Evolutionary conservation across 2,329 filamentous ascomycete species (phyloP).

Genomic region (Fusarium anthophilum): DNA sequence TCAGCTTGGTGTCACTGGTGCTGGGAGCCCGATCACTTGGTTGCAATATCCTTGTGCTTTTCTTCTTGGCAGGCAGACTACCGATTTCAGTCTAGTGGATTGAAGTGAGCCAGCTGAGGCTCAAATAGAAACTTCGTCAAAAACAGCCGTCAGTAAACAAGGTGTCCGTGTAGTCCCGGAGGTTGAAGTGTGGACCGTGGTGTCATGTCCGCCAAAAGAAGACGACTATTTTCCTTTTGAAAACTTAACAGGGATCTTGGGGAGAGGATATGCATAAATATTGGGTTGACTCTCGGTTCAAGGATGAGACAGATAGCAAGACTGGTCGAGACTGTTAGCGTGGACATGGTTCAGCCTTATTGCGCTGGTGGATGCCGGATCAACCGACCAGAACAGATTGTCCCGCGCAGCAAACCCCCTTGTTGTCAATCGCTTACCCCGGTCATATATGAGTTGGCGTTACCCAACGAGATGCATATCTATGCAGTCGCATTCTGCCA

Average conservation of each 20-base stretch:
- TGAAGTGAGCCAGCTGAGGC: background rate
- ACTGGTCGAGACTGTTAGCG: background rate
- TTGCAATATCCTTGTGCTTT: background rate
- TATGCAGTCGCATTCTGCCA: background rate
- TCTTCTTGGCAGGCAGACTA: background rate
- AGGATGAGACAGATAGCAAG: background rate
- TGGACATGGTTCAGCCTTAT: background rate
- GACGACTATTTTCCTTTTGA: background rate
- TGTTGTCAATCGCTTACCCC: fast-evolving
- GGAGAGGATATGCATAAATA: background rate
- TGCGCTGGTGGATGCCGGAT: fast-evolving
- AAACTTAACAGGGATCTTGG: background rate
- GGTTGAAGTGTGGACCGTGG: background rate
- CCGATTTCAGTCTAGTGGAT: background rate
- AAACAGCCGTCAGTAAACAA: background rate
- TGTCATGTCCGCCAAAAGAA: background rate
- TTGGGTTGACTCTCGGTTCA: background rate
- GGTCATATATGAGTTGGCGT: fast-evolving
- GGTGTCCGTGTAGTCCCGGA: background rate
- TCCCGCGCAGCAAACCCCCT: background rate
- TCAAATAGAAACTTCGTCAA: fast-evolving
- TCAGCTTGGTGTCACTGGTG: fast-evolving
- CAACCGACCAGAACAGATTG: background rate
- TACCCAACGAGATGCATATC: background rate
- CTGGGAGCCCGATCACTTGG: too few species aligned